Conservation (phyloP, 331 rosid genomes). For the Rosa hybrid region DNA sequence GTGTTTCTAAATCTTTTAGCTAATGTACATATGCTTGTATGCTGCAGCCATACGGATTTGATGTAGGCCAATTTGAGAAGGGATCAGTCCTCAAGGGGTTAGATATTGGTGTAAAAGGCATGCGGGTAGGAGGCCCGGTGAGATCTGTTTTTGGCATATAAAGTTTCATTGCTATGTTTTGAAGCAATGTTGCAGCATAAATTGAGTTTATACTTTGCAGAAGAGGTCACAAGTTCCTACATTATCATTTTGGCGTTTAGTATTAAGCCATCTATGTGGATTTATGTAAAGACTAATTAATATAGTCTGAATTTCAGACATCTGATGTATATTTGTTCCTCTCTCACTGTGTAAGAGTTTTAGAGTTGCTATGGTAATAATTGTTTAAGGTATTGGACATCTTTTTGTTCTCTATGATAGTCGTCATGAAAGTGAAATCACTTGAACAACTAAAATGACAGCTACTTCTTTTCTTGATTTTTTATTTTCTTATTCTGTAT, state of each 20-base stretch:
- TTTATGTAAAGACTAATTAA: not conserved
- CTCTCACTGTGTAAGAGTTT: not conserved
- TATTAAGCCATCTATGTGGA: not conserved
- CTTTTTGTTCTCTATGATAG: not conserved
- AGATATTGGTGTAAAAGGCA: slow-evolving; percentile 91
- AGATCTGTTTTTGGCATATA: slow-evolving; percentile 29
- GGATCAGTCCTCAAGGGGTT: slow-evolving; percentile 88
- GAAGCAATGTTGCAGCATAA: not conserved
- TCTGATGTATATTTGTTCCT: not conserved
- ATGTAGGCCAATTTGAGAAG: slow-evolving; percentile 85
- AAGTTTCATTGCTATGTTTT: slow-evolving; percentile 16
- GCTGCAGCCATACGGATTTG: slow-evolving; percentile 98
- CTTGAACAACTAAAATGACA: too few relatives aligned
- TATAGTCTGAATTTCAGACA: not conserved
- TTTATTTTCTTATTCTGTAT: too few relatives aligned
- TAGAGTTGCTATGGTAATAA: not conserved
- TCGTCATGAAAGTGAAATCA: too few relatives aligned
- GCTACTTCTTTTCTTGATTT: too few relatives aligned
- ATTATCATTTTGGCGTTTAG: slow-evolving; percentile 8
- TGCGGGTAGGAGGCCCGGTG: slow-evolving; percentile 97
- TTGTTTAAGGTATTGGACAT: not conserved
- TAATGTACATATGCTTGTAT: slow-evolving; percentile 35
- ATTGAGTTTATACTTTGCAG: slow-evolving; percentile 6
- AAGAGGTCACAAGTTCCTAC: not conserved
- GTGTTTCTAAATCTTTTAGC: slow-evolving; percentile 12